A percentile compares a stretch with the other conserved stretches of the same genome.
Evolutionary conservation across 1,284 basidiomycete genomes (phyloP).

Genomic region (Filobasidium uniguttulatum): DNA sequence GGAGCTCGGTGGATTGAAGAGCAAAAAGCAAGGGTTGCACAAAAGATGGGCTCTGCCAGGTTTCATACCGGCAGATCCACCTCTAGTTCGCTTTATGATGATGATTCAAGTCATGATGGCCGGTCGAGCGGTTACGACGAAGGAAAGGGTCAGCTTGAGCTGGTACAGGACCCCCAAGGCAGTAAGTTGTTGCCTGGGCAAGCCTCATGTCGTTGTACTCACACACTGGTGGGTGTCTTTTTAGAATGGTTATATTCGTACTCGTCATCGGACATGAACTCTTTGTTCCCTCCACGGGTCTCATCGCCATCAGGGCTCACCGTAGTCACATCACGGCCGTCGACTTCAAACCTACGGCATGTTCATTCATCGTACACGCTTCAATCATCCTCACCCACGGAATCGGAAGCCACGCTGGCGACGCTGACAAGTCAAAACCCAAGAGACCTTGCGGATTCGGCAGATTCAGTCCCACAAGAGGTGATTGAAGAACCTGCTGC

Average conservation of each 20-base stretch:
- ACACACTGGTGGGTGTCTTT: too few relatives aligned
- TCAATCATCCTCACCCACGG: neutral
- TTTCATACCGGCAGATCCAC: constrained; percentile 10
- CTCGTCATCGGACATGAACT: constrained; percentile 21
- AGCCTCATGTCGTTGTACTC: neutral
- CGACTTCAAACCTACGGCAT: too few relatives aligned
- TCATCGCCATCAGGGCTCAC: neutral
- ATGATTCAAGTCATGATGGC: constrained; percentile 26
- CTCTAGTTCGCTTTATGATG: constrained; percentile 2
- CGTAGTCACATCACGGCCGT: too few relatives aligned
- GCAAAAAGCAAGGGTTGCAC: constrained; percentile 46
- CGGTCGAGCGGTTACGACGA: constrained; percentile 16
- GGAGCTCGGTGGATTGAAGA: constrained; percentile 68
- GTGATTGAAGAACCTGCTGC: constrained; percentile 39
- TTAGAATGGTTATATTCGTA: constrained; percentile 37
- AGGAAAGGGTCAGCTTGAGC: constrained; percentile 23
- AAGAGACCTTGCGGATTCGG: too few relatives aligned
- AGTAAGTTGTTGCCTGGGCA: constrained; percentile 21
- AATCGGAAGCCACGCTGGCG: neutral
- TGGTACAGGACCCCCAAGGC: constrained; percentile 32
- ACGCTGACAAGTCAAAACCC: neutral
- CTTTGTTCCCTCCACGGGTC: neutral
- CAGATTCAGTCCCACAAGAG: constrained; percentile 24
- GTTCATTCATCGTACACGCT: too few relatives aligned
- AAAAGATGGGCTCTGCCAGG: constrained; percentile 18